Evolutionary conservation across 1,139 yeast genomes (phyloP).

Genomic region (Scheffersomyces segobiensis): DNA sequence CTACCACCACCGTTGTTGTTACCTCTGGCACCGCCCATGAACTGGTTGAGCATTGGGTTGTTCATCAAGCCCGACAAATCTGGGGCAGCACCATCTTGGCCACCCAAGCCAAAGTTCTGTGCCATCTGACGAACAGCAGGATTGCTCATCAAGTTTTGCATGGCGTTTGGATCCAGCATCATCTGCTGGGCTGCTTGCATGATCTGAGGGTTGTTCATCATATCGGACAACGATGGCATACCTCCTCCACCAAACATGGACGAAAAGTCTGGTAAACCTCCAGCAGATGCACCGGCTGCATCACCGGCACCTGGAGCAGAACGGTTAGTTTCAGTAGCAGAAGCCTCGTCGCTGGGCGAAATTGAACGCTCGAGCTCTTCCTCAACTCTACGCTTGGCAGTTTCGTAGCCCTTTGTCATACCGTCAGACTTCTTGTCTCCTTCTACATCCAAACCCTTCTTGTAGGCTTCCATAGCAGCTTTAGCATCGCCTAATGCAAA

Average conservation of each 20-base stretch:
- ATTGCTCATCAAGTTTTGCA: conserved; percentile 75
- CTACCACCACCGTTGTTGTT: neutral
- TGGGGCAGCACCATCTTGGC: conserved; percentile 50
- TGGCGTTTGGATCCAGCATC: conserved; percentile 87
- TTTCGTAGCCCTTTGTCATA: conserved; percentile 91
- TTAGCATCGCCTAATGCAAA: conserved; percentile 88
- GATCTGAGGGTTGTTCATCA: conserved; percentile 86
- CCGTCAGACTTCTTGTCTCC: conserved; percentile 85
- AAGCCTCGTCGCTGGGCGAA: conserved; percentile 22
- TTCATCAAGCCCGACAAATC: conserved; percentile 71
- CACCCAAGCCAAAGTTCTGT: conserved; percentile 62
- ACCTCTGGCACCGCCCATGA: conserved; percentile 39
- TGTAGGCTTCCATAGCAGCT: conserved; percentile 88
- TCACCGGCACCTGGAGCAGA: conserved; percentile 24
- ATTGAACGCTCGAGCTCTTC: conserved; percentile 60
- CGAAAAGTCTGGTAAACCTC: conserved; percentile 74
- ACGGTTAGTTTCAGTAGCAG: conserved; percentile 22
- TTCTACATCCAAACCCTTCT: conserved; percentile 82
- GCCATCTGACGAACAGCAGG: conserved; percentile 84
- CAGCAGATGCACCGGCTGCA: conserved; percentile 46
- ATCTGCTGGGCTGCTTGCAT: conserved; percentile 92
- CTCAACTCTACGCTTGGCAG: conserved; percentile 83
- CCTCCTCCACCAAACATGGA: conserved; percentile 67
- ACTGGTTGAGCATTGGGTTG: conserved; percentile 72
- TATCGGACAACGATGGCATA: conserved; percentile 51